These are phyloP conservation scores for Hanseniaspora thailandica DNA, from an alignment of 805 yeast species.

Conservation along the genomic window DNA sequence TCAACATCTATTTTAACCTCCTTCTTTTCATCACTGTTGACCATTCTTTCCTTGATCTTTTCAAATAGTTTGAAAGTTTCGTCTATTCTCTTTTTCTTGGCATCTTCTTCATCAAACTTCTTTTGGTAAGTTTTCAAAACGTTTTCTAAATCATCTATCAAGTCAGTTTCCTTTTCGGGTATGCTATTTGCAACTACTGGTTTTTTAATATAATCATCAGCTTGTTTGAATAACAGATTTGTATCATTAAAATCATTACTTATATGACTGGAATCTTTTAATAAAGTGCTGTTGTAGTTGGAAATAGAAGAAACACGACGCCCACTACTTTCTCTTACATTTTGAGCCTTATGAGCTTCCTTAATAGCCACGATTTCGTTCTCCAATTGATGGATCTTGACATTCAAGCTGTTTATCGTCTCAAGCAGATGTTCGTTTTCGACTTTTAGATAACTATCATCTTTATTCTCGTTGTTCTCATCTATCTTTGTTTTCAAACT, in stretches of 20 bases:
- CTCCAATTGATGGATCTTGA: neutral
- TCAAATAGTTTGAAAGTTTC: conserved; percentile 3
- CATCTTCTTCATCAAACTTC: conserved; percentile 7
- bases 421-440: neutral
- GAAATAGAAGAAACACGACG: neutral
- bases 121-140: conserved; percentile 1
- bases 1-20: neutral
- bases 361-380: neutral
- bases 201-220: neutral
- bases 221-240: neutral
- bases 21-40: neutral
- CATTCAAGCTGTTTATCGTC: neutral
- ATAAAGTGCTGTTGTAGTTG: neutral
- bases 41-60: neutral
- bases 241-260: neutral
- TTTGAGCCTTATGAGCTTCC: neutral
- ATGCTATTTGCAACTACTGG: neutral
- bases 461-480: neutral
- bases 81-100: conserved; percentile 6
- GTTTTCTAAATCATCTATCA: conserved; percentile 2
- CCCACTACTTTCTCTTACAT: too few relatives aligned
- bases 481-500: neutral
- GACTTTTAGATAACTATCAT: neutral
- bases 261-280: neutral
- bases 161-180: neutral